Conservation (phyloP, 768 basidiomycete genomes). For the Psilocybe sp. region DNA sequence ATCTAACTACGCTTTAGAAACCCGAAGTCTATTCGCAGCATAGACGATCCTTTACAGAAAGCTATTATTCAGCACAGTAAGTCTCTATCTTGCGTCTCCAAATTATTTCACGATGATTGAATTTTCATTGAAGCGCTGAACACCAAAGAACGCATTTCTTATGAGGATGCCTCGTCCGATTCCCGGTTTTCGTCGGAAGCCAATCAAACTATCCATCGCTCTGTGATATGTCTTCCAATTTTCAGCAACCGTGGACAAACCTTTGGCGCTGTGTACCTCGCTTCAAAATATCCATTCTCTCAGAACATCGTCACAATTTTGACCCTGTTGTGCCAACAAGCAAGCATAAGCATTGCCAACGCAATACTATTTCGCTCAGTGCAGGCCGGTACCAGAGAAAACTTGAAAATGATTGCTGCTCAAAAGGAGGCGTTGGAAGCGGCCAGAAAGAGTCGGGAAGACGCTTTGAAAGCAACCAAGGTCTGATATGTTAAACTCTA, state of each 20-base stretch:
- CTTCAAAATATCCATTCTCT: conserved; percentile 64
- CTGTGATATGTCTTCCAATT: conserved; percentile 68
- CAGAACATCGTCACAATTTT: conserved; percentile 58
- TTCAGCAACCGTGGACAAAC: conserved; percentile 76
- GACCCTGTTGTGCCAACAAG: conserved; percentile 69
- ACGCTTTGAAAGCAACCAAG: conserved; percentile 73
- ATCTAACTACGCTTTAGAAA: conserved; percentile 36
- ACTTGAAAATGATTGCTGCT: conserved; percentile 73
- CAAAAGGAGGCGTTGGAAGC: conserved; percentile 69
- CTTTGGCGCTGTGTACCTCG: conserved; percentile 67
- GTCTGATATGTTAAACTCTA: conserved; percentile 25
- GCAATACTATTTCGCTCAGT: conserved; percentile 74
- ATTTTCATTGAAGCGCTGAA: conserved; percentile 48
- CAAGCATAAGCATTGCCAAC: conserved; percentile 73
- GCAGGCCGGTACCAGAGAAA: conserved; percentile 70
- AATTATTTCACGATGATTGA: neutral
- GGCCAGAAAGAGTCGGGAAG: conserved; percentile 66
- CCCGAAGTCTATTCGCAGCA: conserved; percentile 54
- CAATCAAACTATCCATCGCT: conserved; percentile 54
- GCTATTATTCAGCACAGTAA: conserved; percentile 66
- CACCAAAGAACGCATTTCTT: conserved; percentile 57
- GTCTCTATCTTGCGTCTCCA: conserved; percentile 15
- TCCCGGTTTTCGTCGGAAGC: conserved; percentile 70
- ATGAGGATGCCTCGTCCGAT: conserved; percentile 61
- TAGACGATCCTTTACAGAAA: conserved; percentile 60